These are phyloP conservation scores for Kazachstania martiniae DNA, from an alignment of 805 yeast genomes.

Conservation along the genomic window DNA sequence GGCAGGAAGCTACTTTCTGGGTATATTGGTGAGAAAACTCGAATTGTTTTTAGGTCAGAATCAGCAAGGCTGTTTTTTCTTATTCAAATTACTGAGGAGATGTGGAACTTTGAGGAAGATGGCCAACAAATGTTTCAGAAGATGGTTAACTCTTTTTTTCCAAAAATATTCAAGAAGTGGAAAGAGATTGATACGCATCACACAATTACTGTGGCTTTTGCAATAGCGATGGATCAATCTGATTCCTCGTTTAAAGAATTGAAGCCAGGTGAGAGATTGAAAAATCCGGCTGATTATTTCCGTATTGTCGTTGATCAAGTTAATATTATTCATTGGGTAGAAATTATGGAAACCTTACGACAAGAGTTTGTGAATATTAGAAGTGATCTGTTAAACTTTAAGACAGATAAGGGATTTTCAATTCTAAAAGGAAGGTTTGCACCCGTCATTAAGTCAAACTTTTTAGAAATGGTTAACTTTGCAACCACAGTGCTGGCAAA, in stretches of 20 bases:
- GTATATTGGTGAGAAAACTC: conserved; percentile 62
- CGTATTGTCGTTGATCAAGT: conserved; percentile 94
- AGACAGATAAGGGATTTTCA: conserved; percentile 25
- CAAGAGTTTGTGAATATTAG: conserved; percentile 77
- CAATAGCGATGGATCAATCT: conserved; percentile 53
- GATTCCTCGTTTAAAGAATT: conserved; percentile 44
- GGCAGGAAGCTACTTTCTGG: conserved; percentile 69
- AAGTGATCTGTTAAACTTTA: conserved; percentile 49
- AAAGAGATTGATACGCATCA: conserved; percentile 80
- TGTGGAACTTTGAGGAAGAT: conserved; percentile 97
- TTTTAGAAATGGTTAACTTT: conserved; percentile 77
- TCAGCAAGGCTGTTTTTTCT: conserved; percentile 75
- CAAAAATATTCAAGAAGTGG: conserved; percentile 83
- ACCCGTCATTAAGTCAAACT: conserved; percentile 83
- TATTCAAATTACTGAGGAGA: conserved; percentile 84
- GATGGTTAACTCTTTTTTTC: conserved; percentile 83
- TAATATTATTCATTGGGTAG: conserved; percentile 78
- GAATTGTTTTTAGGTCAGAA: conserved; percentile 80
- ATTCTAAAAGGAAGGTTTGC: conserved; percentile 51
- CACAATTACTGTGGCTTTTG: conserved; percentile 82
- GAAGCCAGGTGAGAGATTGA: conserved; percentile 61
- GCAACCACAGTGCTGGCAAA: conserved; percentile 70
- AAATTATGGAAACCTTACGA: conserved; percentile 79
- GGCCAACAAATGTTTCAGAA: conserved; percentile 93
- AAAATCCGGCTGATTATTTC: conserved; percentile 66